Base-by-base conservation (phyloP, 2,329 filamentous ascomycete genomes). In the Xylariaceae sp. region DNA sequence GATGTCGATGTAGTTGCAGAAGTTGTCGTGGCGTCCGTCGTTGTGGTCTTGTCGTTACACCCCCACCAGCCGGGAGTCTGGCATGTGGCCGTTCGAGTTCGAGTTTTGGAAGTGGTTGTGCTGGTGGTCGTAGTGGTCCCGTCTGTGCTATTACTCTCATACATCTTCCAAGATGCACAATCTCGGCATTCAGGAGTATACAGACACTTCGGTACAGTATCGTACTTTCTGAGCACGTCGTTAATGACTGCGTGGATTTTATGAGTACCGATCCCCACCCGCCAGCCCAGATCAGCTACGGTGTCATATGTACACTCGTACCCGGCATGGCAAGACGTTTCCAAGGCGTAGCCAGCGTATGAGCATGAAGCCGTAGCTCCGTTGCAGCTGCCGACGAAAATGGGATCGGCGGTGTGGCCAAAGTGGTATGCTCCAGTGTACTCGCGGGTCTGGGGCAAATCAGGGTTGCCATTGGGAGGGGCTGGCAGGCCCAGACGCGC, bases 341-440 rank as follows among this genome's bases (percentile, higher is more conserved):
- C 91, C 77, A 99, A 81, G 1, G 94, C 91, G 69, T 97, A 99
- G 0, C 94, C 94, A 1, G 85, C 92, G 65, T 95, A 85, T 0
- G 91, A 94, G 71, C 94, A 97, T 8, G 87, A 85, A 2, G 92
- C 91, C 2, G 89, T 91, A 2, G 89, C 89, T 34, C 88, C 89
- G 65, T 96, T 96, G 73, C 94, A 97, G 0, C 86, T 89, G 34
- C 94, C 94, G 74, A 96, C 91, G 66, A 87, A 99, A 35, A 99
- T 85, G 0, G 94, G 94, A 70, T 99, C 94, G 0, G 94, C 94
- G 0, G 91, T 97, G 66, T 97, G 91, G 3, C 94, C 94, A 68
- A 96, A 92, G 70, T 99, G 94, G 67, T 85, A 95, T 0, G 88
- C 79, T 9, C 89, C 91, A 0, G 90, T 95, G 65, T 84, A 80